Conservation (phyloP, 306 rosid genomes). For the apple (Malus domestica) region DNA sequence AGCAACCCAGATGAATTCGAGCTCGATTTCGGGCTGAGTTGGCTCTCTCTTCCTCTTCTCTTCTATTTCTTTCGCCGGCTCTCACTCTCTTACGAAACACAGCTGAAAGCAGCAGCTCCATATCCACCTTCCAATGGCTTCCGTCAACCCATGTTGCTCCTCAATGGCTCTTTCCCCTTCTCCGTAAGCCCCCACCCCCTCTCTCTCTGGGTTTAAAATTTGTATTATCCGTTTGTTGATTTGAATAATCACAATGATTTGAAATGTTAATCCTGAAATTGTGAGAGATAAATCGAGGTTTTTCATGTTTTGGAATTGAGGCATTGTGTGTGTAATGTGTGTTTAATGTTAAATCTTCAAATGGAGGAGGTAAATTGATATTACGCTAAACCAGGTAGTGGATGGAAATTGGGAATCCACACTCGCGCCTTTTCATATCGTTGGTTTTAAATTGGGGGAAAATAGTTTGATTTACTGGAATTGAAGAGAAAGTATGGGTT, state of each 20-base stretch:
- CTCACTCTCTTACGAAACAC: background rate
- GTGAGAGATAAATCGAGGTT: background rate
- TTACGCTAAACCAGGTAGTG: background rate
- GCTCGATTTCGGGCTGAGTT: slow-evolving; percentile 50
- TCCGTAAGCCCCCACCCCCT: slow-evolving; percentile 10
- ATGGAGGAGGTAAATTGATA: background rate
- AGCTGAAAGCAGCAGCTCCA: background rate
- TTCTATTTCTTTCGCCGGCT: background rate
- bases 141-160: slow-evolving; percentile 13
- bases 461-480: no score
- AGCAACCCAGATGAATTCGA: slow-evolving; percentile 65
- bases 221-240: no score
- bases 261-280: background rate
- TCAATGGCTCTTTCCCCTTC: slow-evolving; percentile 11
- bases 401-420: background rate
- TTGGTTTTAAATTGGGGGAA: no score
- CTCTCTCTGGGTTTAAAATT: no score
- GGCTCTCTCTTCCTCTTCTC: background rate
- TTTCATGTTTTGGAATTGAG: background rate
- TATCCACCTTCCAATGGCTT: slow-evolving; percentile 20
- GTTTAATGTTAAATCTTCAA: background rate
- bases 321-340: background rate
- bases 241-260: background rate
- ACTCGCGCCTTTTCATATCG: no score
- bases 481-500: no score